Evolutionary conservation across 495 filamentous ascomycete species (phyloP).

Genomic region (Penicillium manginii): DNA sequence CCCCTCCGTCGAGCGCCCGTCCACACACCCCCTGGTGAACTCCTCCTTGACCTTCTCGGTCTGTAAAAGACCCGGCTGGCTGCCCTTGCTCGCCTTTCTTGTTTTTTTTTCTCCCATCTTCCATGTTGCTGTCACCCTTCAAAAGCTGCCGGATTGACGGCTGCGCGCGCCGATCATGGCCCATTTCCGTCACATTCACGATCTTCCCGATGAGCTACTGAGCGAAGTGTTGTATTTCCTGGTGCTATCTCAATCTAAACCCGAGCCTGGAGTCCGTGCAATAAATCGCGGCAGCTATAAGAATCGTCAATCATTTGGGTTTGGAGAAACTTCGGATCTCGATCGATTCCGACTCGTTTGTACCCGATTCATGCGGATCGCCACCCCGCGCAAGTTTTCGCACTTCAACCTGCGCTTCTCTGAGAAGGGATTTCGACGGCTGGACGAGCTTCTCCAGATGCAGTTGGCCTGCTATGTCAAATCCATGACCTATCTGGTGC

Average conservation of each 20-base stretch:
- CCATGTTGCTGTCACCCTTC: slow-evolving; percentile 43
- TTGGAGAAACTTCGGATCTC: slow-evolving; percentile 43
- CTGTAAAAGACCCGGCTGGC: slow-evolving; percentile 12
- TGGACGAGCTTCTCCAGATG: slow-evolving; percentile 54
- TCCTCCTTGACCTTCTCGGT: neutral
- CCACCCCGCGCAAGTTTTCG: slow-evolving; percentile 62
- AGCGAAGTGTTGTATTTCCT: slow-evolving; percentile 54
- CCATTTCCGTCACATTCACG: slow-evolving; percentile 45
- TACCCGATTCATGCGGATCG: slow-evolving; percentile 62
- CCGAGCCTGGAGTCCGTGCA: neutral
- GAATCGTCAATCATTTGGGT: slow-evolving; percentile 11
- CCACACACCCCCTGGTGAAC: slow-evolving; percentile 11
- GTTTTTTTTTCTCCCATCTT: slow-evolving; percentile 23
- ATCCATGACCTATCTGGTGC: slow-evolving; percentile 74
- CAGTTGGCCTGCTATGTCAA: slow-evolving; percentile 64
- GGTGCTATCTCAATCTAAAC: slow-evolving; percentile 20
- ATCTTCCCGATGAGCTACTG: slow-evolving; percentile 65
- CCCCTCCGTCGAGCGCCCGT: slow-evolving; percentile 4
- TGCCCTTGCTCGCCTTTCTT: slow-evolving; percentile 8
- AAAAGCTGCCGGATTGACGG: slow-evolving; percentile 43
- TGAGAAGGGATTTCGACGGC: slow-evolving; percentile 55
- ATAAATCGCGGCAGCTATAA: slow-evolving; percentile 9
- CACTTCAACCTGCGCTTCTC: slow-evolving; percentile 66
- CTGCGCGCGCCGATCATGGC: slow-evolving; percentile 45
- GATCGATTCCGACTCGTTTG: slow-evolving; percentile 62